Conservation (phyloP, 2,329 filamentous ascomycete species). For the Thelonectria olida region DNA sequence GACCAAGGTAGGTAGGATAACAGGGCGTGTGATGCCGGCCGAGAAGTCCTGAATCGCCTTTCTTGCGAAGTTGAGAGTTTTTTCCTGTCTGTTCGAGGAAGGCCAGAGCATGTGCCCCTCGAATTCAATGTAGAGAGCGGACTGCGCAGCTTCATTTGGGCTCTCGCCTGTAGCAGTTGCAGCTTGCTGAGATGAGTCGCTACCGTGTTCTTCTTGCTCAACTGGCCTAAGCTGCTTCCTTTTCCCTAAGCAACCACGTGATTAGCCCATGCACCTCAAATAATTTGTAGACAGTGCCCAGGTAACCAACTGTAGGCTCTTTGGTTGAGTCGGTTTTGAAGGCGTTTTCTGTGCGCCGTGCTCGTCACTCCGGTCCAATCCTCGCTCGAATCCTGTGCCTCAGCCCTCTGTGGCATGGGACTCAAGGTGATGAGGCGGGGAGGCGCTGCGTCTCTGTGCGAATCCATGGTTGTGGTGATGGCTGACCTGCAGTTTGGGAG, state of each 20-base stretch:
- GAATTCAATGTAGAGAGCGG: no score
- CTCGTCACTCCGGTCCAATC: constrained; percentile 17
- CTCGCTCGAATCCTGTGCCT: not conserved
- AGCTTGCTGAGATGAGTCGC: no score
- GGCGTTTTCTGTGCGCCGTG: constrained; percentile 6
- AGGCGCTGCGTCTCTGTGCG: no score
- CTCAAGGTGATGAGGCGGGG: not conserved
- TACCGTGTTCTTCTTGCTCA: no score
- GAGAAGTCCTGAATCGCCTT: not conserved
- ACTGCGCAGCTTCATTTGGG: no score
- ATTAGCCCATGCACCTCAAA: not conserved
- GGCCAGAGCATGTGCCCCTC: not conserved
- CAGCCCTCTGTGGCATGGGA: constrained; percentile 1
- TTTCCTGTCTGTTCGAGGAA: not conserved
- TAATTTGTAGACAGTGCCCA: no score
- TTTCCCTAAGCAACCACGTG: not conserved
- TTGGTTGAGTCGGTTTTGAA: constrained; percentile 19
- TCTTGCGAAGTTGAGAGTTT: not conserved
- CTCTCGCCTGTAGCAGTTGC: no score
- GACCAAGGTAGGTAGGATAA: not conserved
- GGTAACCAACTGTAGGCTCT: constrained; percentile 5
- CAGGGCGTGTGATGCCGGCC: not conserved
- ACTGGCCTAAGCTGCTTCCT: no score
- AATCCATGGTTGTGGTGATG: no score
- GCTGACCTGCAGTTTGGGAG: no score